Base-by-base conservation (phyloP, 768 basidiomycete species). In the Tylopilus vinaceipallidus region DNA sequence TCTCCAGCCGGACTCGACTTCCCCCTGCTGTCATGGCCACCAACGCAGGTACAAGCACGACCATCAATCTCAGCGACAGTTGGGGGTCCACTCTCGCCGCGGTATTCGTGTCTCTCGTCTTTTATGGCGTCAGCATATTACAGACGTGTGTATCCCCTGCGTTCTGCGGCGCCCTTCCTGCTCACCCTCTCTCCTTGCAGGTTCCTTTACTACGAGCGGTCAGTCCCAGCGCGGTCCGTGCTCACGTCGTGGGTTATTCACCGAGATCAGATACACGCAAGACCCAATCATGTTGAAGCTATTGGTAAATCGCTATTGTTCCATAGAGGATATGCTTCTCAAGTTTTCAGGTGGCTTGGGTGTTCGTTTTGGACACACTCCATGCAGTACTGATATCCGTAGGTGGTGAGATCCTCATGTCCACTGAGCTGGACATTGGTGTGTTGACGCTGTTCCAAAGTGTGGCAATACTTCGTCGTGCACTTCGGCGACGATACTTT, bases 191-290 rank as follows among this genome's bases (percentile, higher is more conserved):
- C 24, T 33, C 26, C n/a, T 11, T 32, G 19, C 33, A 62, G 62
- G 13, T 61, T 64, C 36, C 49, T 64, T 20, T 62, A 64, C 51
- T 62, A 64, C 20, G 62, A 61, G 22, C 52, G 32, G 56, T 62
- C 23, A 33, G 62, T 64, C 26, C 17, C 23, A 39, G n/a, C 26
- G 1, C 16, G 43, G 42, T 26, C 42, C 20, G 8, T 9, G 2
- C 17, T 19, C 20, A 16, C 9, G 38, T 3, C 16, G 13, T 35
- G 37, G 44, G 19, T 17, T 49, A 38, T 30, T 54, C 20, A 50
- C 9, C 26, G 13, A 16, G n/a, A 61, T 26, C 46, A 64, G 53
- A 19, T 53, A 45, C 26, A 42, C 62, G 16, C 14, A 53, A 27
- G 61, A 62, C 26, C 7, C 22, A 19, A 22, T 47, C 3, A 30